Evolutionary conservation across 345 rosid species (phyloP).

Genomic region (Melaleuca alternifolia): DNA sequence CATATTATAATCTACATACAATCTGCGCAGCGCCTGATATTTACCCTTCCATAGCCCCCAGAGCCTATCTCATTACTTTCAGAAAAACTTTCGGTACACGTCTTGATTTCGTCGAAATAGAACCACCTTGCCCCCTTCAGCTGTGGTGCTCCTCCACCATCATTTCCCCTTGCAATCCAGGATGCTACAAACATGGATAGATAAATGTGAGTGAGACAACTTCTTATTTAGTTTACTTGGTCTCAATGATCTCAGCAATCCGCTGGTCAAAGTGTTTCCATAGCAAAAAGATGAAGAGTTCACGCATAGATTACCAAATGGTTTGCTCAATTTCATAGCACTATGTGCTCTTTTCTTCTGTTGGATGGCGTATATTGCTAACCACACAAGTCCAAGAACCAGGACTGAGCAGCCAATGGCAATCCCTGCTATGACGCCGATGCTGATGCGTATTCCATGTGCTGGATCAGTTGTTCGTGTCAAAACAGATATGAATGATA

Average conservation of each 20-base stretch:
- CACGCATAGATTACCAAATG: conserved; percentile 49
- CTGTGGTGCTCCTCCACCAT: conserved; percentile 78
- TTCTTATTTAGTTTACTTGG: neutral
- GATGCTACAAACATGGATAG: conserved; percentile 45
- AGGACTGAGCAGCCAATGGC: conserved; percentile 38
- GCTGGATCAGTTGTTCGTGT: neutral
- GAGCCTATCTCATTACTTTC: conserved; percentile 70
- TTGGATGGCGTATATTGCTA: conserved; percentile 63
- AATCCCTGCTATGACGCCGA: conserved; percentile 36
- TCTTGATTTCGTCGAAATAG: conserved; percentile 83
- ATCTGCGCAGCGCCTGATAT: neutral
- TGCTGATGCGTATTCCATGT: conserved; percentile 29
- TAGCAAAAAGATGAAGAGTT: neutral
- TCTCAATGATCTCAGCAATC: neutral
- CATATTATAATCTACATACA: neutral
- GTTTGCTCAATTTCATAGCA: conserved; percentile 66
- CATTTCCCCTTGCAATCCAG: conserved; percentile 71
- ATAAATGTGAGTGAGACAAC: neutral
- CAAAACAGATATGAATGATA: conserved; percentile 17
- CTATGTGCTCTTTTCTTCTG: conserved; percentile 94
- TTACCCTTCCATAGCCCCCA: conserved; percentile 94
- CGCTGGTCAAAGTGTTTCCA: neutral
- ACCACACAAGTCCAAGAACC: conserved; percentile 50
- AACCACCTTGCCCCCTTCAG: conserved; percentile 96
- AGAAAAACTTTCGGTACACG: conserved; percentile 56